Percentiles rank a stretch among this genome's conserved stretches.
phyloP scores from a whole-genome alignment of 1,139 yeast species.

The Protomyces pachydermus region DNA sequence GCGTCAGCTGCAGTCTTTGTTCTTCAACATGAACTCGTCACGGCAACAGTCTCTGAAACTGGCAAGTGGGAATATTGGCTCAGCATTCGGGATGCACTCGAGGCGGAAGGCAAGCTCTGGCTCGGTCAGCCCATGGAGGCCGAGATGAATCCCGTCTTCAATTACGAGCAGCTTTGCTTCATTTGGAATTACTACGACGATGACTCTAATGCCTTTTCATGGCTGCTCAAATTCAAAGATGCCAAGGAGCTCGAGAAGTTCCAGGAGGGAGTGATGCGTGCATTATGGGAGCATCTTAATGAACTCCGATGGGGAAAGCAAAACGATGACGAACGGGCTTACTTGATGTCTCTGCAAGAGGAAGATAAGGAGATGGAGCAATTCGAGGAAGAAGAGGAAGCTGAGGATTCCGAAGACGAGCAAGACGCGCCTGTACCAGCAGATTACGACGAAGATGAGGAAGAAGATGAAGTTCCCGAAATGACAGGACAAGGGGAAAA shows the following conservation, averaged over 20 bases:
- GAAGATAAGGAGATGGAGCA: conserved; percentile 41
- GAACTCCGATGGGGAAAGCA: conserved; percentile 48
- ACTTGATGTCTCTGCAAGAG: conserved; percentile 46
- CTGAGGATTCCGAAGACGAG: conserved; percentile 13
- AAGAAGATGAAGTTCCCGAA: conserved; percentile 31
- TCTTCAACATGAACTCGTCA: conserved; percentile 42
- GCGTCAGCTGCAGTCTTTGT: conserved; percentile 50
- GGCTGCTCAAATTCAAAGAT: conserved; percentile 54
- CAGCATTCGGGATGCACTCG: conserved; percentile 42
- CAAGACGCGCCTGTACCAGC: conserved; percentile 30
- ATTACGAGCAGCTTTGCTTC: conserved; percentile 54
- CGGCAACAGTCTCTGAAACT: conserved; percentile 46
- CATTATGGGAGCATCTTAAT: conserved; percentile 61
- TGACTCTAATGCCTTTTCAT: conserved; percentile 50
- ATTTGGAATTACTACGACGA: conserved; percentile 56
- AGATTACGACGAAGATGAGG: conserved; percentile 34
- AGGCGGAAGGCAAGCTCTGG: conserved; percentile 35
- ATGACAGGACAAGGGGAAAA: conserved; percentile 43
- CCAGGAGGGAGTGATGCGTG: conserved; percentile 50
- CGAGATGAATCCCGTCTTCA: conserved; percentile 61
- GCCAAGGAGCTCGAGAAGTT: conserved; percentile 47
- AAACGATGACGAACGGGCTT: conserved; percentile 47
- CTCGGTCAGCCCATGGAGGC: conserved; percentile 49
- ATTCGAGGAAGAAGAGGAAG: conserved; percentile 39
- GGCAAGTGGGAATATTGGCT: conserved; percentile 47